phyloP scores from a whole-genome alignment of 163 green algal species.

The Scenedesmus sp. region DNA sequence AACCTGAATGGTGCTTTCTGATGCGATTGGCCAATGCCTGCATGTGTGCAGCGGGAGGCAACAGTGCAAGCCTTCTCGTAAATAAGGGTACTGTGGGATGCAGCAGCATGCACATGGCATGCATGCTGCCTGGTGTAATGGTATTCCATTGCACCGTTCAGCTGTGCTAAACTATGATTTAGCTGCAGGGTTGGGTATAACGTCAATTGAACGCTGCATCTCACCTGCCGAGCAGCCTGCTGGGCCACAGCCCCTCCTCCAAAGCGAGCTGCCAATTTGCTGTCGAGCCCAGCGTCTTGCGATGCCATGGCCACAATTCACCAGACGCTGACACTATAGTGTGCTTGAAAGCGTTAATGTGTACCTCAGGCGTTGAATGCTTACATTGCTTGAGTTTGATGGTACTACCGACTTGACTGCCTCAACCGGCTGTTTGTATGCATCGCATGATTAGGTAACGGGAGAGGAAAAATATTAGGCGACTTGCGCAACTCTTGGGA shows the following conservation, averaged over 20 bases:
- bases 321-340: not conserved
- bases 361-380: not conserved
- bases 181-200: not conserved
- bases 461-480: not conserved
- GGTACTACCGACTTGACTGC: conserved; percentile 3
- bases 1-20: not conserved
- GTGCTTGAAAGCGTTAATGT: not conserved
- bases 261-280: conserved; percentile 36
- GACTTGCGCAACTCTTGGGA: not conserved
- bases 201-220: not conserved
- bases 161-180: not conserved
- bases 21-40: not conserved
- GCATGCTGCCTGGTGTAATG: not conserved
- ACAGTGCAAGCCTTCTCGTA: not conserved
- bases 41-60: not conserved
- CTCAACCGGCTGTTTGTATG: not conserved
- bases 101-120: not conserved
- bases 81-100: not conserved
- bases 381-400: not conserved
- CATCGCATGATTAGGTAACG: not conserved
- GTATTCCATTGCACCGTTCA: not conserved
- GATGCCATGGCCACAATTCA: not conserved
- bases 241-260: conserved; percentile 23
- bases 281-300: not conserved
- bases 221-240: conserved; percentile 29